Evolutionary conservation across 2,329 filamentous ascomycete species (phyloP).

Genomic region (Hymenoscyphus infarciens): DNA sequence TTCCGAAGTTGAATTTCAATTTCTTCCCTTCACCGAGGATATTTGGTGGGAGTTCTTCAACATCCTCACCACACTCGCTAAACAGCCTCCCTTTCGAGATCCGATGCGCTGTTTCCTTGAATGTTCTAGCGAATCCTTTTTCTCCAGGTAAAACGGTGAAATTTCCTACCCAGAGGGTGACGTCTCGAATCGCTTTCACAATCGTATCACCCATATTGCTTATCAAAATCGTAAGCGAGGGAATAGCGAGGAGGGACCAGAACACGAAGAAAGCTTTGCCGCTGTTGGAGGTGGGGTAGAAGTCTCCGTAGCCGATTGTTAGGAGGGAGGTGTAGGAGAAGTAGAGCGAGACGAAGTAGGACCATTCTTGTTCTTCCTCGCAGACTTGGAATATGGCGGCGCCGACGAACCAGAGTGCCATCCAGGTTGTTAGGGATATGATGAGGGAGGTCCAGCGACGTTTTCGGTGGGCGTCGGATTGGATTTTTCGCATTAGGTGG

Average conservation of each 20-base stretch:
- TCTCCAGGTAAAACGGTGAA: constrained; percentile 60
- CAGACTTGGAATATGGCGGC: constrained; percentile 65
- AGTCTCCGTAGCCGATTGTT: constrained; percentile 85
- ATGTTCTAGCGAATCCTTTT: constrained; percentile 43
- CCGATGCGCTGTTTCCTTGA: constrained; percentile 43
- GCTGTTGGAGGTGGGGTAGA: constrained; percentile 70
- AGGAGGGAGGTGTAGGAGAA: constrained; percentile 80
- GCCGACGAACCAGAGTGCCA: constrained; percentile 75
- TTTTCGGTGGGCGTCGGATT: constrained; percentile 59
- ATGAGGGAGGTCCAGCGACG: constrained; percentile 72
- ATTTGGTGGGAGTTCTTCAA: constrained; percentile 41
- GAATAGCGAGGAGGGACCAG: constrained; percentile 82
- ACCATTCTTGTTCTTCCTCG: constrained; percentile 55
- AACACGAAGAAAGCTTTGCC: constrained; percentile 89
- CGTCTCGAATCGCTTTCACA: constrained; percentile 57
- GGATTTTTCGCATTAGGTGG: constrained; percentile 76
- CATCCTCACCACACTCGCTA: constrained; percentile 32
- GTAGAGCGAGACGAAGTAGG: constrained; percentile 79
- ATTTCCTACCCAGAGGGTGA: constrained; percentile 53
- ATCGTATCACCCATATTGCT: constrained; percentile 82
- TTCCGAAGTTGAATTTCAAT: constrained; percentile 23
- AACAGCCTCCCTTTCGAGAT: constrained; percentile 46
- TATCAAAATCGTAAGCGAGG: constrained; percentile 84
- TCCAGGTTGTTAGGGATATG: constrained; percentile 65
- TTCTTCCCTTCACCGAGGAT: constrained; percentile 37